Percentiles rank a stretch among this genome's conserved stretches.
Conservation (phyloP, 2,329 filamentous ascomycete species). For the Stagonosporopsis cucurbitacearum region DNA sequence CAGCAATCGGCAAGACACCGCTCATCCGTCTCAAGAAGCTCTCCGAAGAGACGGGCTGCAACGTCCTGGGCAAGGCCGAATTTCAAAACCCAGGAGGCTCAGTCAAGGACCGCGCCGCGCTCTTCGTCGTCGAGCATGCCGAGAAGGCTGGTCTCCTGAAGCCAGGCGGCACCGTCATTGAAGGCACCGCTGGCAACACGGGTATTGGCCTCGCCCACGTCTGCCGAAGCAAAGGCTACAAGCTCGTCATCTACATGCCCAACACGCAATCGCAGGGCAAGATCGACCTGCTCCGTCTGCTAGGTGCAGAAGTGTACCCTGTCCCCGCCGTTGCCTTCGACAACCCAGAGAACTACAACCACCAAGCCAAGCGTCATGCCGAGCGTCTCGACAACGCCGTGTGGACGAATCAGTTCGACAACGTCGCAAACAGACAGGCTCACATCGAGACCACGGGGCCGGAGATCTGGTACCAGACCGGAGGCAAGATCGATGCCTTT, state of each 20-base stretch:
- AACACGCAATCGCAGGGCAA: constrained; percentile 98
- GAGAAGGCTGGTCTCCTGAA: constrained; percentile 84
- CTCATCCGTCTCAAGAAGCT: constrained; percentile 88
- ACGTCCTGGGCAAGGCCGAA: constrained; percentile 94
- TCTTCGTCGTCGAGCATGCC: constrained; percentile 92
- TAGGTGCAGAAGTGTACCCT: constrained; percentile 94
- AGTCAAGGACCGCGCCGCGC: constrained; percentile 93
- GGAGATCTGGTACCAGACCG: constrained; percentile 95
- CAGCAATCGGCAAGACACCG: constrained; percentile 97
- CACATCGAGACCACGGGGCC: constrained; percentile 97
- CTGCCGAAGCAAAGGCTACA: constrained; percentile 89
- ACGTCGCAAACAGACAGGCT: constrained; percentile 88
- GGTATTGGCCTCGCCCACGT: constrained; percentile 98
- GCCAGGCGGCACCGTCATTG: constrained; percentile 91
- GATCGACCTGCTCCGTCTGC: constrained; percentile 86
- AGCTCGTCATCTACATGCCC: constrained; percentile 98
- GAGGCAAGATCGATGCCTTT: constrained; percentile 86
- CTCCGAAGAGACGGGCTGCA: constrained; percentile 90
- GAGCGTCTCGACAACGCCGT: constrained; percentile 85
- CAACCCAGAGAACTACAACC: constrained; percentile 96
- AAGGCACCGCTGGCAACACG: constrained; percentile 97
- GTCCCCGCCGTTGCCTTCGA: constrained; percentile 96
- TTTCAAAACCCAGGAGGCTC: constrained; percentile 98
- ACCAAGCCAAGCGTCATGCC: constrained; percentile 91
- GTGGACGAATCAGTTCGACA: constrained; percentile 99